These are phyloP conservation scores for Tuber borchii DNA, from an alignment of 495 filamentous ascomycete species.

Conservation along the genomic window DNA sequence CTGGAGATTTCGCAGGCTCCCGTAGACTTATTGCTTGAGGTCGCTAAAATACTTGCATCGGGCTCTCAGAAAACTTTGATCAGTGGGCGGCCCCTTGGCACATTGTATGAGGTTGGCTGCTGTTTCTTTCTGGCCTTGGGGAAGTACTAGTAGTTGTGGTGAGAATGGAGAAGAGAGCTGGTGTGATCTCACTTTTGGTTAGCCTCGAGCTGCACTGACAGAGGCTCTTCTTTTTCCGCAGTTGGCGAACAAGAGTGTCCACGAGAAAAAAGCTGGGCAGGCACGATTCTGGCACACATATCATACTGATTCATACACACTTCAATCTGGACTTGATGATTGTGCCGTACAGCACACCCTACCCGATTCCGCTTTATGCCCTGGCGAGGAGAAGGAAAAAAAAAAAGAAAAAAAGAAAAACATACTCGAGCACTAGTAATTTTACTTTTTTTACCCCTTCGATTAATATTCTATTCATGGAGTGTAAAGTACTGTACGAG, in stretches of 20 bases:
- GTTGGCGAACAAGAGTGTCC: background rate
- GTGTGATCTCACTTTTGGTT: background rate
- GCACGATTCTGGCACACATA: background rate
- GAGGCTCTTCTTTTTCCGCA: background rate
- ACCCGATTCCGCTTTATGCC: background rate
- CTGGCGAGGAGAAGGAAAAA: background rate
- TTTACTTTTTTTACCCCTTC: background rate
- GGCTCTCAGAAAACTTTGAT: background rate
- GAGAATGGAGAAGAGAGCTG: background rate
- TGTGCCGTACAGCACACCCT: background rate
- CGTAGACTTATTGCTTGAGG: background rate
- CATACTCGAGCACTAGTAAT: background rate
- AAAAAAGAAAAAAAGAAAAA: background rate
- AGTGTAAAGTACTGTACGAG: background rate
- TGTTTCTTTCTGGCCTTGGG: background rate
- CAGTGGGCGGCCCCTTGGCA: background rate
- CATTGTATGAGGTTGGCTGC: background rate
- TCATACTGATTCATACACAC: background rate
- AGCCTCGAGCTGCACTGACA: background rate
- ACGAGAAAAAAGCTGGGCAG: conserved; percentile 3
- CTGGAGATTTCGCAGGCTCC: background rate
- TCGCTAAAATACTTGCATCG: background rate
- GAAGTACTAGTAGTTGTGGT: background rate
- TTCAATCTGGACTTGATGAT: background rate
- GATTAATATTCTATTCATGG: background rate